phyloP scores from a whole-genome alignment of 2,329 filamentous ascomycete species.

The Pestalotiopsis sp. region DNA sequence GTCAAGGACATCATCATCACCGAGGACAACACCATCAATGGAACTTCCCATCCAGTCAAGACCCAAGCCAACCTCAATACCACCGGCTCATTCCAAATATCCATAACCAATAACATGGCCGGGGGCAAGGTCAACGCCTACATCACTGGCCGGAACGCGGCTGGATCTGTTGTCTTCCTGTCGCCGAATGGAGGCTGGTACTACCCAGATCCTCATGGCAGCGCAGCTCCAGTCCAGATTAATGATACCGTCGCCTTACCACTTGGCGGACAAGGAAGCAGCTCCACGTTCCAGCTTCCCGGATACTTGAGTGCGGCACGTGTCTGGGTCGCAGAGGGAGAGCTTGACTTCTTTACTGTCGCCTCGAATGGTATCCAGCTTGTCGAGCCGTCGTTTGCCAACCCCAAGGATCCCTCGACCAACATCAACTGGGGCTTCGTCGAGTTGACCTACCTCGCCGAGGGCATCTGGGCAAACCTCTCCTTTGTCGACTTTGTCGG shows the following conservation, averaged over 20 bases:
- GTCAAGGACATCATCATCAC: slow-evolving; percentile 9
- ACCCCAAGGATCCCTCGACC: slow-evolving; percentile 44
- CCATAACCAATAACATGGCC: slow-evolving; percentile 4
- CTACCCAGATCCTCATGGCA: slow-evolving; percentile 2
- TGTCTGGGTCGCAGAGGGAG: slow-evolving; percentile 44
- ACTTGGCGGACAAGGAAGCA: slow-evolving; percentile 35
- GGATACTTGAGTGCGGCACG: slow-evolving; percentile 42
- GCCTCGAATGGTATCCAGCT: slow-evolving; percentile 35
- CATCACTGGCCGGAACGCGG: slow-evolving; percentile 6
- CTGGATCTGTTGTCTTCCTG: slow-evolving; percentile 4
- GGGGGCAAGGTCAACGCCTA: slow-evolving; percentile 3
- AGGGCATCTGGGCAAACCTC: slow-evolving; percentile 49
- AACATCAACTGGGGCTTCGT: slow-evolving; percentile 52
- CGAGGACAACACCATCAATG: slow-evolving; percentile 7
- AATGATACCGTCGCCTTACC: not conserved
- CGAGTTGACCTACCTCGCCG: slow-evolving; percentile 47
- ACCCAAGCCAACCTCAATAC: not conserved
- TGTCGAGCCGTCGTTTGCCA: slow-evolving; percentile 51
- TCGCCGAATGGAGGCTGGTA: slow-evolving; percentile 3
- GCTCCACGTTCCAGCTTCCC: slow-evolving; percentile 40
- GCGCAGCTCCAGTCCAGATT: slow-evolving; percentile 2
- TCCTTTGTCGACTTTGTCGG: slow-evolving; percentile 56
- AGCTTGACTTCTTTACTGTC: slow-evolving; percentile 42
- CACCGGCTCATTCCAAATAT: not conserved
- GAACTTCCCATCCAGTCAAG: not conserved